Evolutionary conservation across 2,329 filamentous ascomycete genomes (phyloP), one percentile per base, ranked within the genome.

Genomic region (Cadophora gregata): DNA sequence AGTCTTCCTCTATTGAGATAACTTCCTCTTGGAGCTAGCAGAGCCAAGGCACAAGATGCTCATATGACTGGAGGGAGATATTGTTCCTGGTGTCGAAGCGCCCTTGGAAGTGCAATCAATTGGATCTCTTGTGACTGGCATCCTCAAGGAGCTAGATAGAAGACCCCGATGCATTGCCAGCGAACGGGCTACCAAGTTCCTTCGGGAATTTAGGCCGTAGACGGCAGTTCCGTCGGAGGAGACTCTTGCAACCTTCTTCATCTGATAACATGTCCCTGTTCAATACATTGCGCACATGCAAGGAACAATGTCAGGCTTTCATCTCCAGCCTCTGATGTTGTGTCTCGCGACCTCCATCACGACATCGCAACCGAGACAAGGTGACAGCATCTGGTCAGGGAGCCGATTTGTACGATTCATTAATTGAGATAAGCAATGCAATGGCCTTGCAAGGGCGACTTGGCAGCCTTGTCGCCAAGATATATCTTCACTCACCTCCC

Each of bases 11-110:
- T 4, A 42, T 58, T 38, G 55, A 58, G 55, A 25, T 24, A 38
- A 58, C 55, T 58, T 58, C 55, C 55, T 36, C 33, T 58, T 58
- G 33, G 19, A 58, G 55, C 55, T 58, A 58, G 55, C 19, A 38
- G 55, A 58, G 55, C 55, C 55, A 58, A 58, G 55, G 33, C 31
- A 33, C 21, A 4, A 24, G 42, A 58, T 58, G 55, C n/a, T 3
- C 55, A 27, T 25, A 25, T 58, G 55, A 58, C 33, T 42, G n/a
- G 10, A 24, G 21, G 21, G n/a, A 10, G 21, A 16, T 21, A 58
- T 16, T 21, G 21, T 58, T 14, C 33, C 10, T 58, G 12, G 25
- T 27, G 33, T 58, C 31, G n/a, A 58, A 58, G 55, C 55, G 55
- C 55, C 55, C n/a, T n/a, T 42, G 21, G 55, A 58, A 58, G 55